Conservation (phyloP, 148 eudicot genomes). For the Silene latifolia region DNA sequence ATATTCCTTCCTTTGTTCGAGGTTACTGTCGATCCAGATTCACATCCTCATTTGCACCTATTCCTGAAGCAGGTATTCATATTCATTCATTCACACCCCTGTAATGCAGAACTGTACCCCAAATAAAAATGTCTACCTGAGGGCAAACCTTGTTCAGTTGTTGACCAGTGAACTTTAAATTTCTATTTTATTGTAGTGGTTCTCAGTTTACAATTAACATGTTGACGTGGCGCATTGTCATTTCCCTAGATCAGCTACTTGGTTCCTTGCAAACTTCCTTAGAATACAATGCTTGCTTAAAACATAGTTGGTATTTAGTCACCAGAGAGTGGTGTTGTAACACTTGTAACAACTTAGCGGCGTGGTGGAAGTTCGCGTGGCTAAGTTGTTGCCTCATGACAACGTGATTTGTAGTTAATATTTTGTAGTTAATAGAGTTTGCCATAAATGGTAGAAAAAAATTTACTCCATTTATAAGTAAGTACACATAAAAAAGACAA, state of each 20-base stretch:
- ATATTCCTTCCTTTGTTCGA: conserved; percentile 96
- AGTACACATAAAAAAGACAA: no score
- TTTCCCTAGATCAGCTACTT: not conserved
- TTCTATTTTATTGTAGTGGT: not conserved
- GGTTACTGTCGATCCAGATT: conserved; percentile 93
- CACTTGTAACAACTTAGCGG: no score
- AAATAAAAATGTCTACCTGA: not conserved
- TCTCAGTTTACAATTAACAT: not conserved
- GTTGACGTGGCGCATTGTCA: not conserved
- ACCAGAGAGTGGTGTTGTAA: no score
- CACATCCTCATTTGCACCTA: conserved; percentile 95
- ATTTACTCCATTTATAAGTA: no score
- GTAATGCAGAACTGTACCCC: not conserved
- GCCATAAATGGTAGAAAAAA: no score
- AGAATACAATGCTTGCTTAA: not conserved
- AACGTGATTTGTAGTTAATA: no score
- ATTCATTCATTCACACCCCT: not conserved
- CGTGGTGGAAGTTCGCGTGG: no score
- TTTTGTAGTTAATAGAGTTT: no score
- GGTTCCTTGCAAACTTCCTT: not conserved
- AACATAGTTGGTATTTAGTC: no score
- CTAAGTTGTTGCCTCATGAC: no score
- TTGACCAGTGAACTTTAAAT: not conserved
- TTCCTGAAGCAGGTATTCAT: conserved; percentile 80
- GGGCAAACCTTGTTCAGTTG: not conserved